A percentile compares a stretch with the other conserved stretches of the same genome.
These are phyloP conservation scores for Chara braunii DNA, from an alignment of 139 green algal species.

Conservation along the genomic window DNA sequence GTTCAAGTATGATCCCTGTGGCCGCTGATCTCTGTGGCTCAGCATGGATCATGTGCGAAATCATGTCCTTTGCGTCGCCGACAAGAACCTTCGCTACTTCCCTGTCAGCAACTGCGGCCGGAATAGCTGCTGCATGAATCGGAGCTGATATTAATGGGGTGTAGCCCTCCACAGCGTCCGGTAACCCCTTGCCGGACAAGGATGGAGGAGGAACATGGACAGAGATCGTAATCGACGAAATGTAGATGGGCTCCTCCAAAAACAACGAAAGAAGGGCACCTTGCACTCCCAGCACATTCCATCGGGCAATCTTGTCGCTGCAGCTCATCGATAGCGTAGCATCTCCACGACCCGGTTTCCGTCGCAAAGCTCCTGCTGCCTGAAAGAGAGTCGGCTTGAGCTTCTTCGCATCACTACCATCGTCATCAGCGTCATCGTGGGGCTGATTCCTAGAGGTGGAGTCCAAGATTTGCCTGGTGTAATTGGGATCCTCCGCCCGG, in stretches of 20 bases:
- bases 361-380: conserved; percentile 50
- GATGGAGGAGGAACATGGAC: too few relatives aligned
- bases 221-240: conserved; percentile 50
- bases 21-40: too few relatives aligned
- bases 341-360: conserved; percentile 83
- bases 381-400: conserved; percentile 32
- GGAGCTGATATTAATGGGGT: too few relatives aligned
- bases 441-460: background rate
- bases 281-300: conserved; percentile 71
- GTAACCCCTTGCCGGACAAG: too few relatives aligned
- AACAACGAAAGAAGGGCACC: conserved; percentile 48
- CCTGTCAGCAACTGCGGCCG: too few relatives aligned
- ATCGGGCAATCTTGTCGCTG: conserved; percentile 89
- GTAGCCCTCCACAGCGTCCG: too few relatives aligned
- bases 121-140: too few relatives aligned
- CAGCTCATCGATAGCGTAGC: conserved; percentile 83
- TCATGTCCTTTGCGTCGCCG: too few relatives aligned
- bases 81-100: too few relatives aligned
- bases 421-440: conserved; percentile 36
- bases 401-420: conserved; percentile 12
- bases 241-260: conserved; percentile 55
- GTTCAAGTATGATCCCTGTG: too few relatives aligned
- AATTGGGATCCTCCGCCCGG: background rate
- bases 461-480: background rate
- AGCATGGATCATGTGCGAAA: too few relatives aligned